A percentile compares a stretch with the other conserved stretches of the same genome.
Conservation (phyloP, 2,329 filamentous ascomycete species). For the Colletotrichum caudatum region DNA sequence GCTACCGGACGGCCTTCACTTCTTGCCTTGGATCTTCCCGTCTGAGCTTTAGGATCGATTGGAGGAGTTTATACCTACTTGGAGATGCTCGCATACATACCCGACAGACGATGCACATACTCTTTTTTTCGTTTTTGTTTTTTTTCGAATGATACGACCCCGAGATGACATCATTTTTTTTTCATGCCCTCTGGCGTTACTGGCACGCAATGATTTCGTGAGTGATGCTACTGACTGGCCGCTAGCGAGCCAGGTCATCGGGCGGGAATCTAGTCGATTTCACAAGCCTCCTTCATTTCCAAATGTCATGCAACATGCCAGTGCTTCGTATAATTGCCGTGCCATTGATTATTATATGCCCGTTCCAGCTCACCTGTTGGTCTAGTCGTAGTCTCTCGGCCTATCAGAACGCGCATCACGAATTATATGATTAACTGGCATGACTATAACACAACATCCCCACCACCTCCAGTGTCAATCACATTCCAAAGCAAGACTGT, state of each 20-base stretch:
- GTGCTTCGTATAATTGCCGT: not conserved
- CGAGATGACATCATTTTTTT: slow-evolving; percentile 35
- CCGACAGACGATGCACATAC: slow-evolving; percentile 39
- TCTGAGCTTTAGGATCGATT: slow-evolving; percentile 22
- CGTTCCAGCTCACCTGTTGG: too few species aligned
- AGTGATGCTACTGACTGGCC: not conserved
- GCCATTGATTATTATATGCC: not conserved
- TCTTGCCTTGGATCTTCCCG: slow-evolving; percentile 34
- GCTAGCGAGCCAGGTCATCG: not conserved
- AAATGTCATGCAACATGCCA: not conserved
- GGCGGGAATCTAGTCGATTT: not conserved
- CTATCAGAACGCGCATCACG: not conserved
- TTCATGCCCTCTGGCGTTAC: slow-evolving; percentile 3
- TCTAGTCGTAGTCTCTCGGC: not conserved
- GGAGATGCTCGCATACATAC: slow-evolving; percentile 35
- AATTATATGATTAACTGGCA: not conserved
- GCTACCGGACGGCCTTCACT: slow-evolving; percentile 41
- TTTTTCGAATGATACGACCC: slow-evolving; percentile 38
- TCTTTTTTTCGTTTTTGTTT: slow-evolving; percentile 33
- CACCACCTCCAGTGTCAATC: not conserved
- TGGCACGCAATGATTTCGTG: slow-evolving; percentile 20
- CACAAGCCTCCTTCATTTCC: not conserved
- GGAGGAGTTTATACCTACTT: slow-evolving; percentile 36
- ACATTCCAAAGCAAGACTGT: not conserved
- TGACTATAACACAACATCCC: not conserved